phyloP scores from a whole-genome alignment of 2,329 filamentous ascomycete genomes.

The Magnaporthiopsis incrustans region DNA sequence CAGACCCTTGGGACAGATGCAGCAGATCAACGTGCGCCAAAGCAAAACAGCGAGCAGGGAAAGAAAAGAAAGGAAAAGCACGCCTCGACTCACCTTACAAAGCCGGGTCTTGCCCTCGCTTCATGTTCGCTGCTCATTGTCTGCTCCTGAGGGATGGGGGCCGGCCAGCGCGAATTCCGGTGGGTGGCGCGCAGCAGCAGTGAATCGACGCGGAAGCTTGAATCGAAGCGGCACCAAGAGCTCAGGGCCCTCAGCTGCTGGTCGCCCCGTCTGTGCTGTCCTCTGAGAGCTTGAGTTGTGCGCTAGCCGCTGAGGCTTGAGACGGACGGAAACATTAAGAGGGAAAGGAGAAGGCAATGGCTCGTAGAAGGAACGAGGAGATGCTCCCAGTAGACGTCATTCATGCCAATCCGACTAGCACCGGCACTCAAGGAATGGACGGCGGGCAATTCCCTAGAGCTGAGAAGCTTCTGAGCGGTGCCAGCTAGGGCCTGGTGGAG shows the following conservation, averaged over 20 bases:
- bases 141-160: neutral
- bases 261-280: too few relatives aligned
- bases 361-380: neutral
- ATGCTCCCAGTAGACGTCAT: neutral
- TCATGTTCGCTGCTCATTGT: neutral
- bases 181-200: too few relatives aligned
- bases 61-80: neutral
- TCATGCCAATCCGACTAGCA: too few relatives aligned
- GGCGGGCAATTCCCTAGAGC: too few relatives aligned
- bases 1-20: too few relatives aligned
- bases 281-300: neutral
- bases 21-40: neutral
- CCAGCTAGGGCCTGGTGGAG: too few relatives aligned
- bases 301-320: neutral
- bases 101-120: neutral
- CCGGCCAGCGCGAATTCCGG: neutral
- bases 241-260: too few relatives aligned
- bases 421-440: too few relatives aligned
- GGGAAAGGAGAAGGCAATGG: too few relatives aligned
- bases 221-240: neutral
- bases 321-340: neutral
- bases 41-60: neutral
- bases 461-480: too few relatives aligned
- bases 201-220: neutral
- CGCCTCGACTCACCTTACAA: slow-evolving; percentile 6